Conservation (phyloP, 2,329 filamentous ascomycete species). For the Verticillium nonalfalfae region DNA sequence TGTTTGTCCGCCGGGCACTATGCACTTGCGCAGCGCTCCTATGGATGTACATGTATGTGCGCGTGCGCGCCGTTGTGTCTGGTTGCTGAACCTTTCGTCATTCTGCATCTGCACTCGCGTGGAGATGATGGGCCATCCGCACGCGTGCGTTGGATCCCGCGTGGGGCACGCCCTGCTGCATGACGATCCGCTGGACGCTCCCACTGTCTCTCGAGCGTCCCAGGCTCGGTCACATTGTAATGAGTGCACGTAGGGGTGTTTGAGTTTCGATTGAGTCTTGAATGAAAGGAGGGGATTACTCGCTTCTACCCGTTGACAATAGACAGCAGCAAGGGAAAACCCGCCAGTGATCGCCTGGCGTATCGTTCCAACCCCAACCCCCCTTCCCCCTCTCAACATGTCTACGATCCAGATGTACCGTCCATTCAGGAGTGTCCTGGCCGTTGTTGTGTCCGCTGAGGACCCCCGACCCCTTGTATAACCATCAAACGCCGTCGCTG, state of each 20-base stretch:
- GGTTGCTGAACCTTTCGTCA: not conserved
- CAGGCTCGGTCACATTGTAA: not conserved
- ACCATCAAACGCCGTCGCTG: not conserved
- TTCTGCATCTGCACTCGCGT: not conserved
- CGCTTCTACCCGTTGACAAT: not conserved
- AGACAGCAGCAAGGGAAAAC: not conserved
- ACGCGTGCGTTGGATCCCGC: slow-evolving; percentile 2
- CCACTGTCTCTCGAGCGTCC: not conserved
- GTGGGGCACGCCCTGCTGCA: not conserved
- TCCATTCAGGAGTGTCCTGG: not conserved
- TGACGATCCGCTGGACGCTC: slow-evolving; percentile 1
- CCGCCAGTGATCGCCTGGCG: not conserved
- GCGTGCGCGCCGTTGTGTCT: not conserved
- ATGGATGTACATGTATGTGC: too few species aligned
- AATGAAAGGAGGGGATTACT: not conserved
- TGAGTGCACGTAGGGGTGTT: not conserved
- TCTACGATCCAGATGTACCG: not conserved
- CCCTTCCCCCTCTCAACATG: not conserved
- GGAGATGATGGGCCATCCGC: not conserved
- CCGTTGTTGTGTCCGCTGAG: not conserved
- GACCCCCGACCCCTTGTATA: not conserved
- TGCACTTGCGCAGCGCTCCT: not conserved
- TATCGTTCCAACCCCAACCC: not conserved
- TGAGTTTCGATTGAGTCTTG: not conserved
- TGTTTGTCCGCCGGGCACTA: not conserved